These are phyloP conservation scores for Ganoderma meredithae DNA, from an alignment of 1,284 basidiomycete species.

Conservation along the genomic window DNA sequence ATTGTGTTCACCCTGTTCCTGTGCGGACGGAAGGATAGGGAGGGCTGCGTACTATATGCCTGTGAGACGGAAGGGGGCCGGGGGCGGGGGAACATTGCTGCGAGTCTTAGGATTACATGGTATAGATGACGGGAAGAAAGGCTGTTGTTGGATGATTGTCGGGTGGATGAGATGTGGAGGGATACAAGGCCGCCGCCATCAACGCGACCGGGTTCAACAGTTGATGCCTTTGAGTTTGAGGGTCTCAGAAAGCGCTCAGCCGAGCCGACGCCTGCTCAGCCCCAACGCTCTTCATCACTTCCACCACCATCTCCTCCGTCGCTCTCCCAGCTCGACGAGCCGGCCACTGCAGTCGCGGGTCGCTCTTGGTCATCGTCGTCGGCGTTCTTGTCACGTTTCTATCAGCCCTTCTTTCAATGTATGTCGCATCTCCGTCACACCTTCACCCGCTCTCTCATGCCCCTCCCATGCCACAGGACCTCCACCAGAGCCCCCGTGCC, in stretches of 20 bases:
- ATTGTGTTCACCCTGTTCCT: slow-evolving; percentile 12
- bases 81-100: background rate
- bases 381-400: slow-evolving; percentile 29
- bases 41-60: background rate
- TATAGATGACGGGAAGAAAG: slow-evolving; percentile 14
- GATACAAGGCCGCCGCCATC: slow-evolving; percentile 25
- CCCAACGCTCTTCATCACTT: slow-evolving; percentile 34
- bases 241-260: slow-evolving; percentile 10
- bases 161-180: slow-evolving; percentile 13
- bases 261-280: slow-evolving; percentile 12
- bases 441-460: slow-evolving; percentile 23
- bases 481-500: slow-evolving; percentile 49
- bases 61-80: background rate
- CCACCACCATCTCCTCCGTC: slow-evolving; percentile 36
- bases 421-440: slow-evolving; percentile 23
- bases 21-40: background rate
- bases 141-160: slow-evolving; percentile 31
- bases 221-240: slow-evolving; percentile 13
- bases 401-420: slow-evolving; percentile 38
- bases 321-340: slow-evolving; percentile 35
- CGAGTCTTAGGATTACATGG: background rate
- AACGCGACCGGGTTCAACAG: slow-evolving; percentile 19
- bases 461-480: slow-evolving; percentile 35
- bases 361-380: slow-evolving; percentile 41
- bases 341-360: slow-evolving; percentile 44